Evolutionary conservation across 1,284 basidiomycete species (phyloP), one percentile per base, ranked within the genome.

Genomic region (Austroboletus novae-zelandiae): DNA sequence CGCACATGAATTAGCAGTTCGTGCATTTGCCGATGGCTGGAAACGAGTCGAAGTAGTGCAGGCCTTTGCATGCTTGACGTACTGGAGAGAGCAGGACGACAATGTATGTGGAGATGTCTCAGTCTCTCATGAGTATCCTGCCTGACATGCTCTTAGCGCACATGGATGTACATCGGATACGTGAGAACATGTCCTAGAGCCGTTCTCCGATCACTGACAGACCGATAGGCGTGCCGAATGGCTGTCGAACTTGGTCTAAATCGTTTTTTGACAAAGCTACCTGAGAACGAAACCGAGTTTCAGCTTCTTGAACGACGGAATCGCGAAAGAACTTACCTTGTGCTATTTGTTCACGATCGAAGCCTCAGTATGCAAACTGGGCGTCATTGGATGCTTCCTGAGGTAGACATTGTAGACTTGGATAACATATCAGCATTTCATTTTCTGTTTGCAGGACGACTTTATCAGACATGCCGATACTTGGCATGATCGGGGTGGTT

Each of bases 41-140:
- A 89, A 89, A 64, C 76, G 81, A 49, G 81, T 94, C 40, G 91
- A 92, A 65, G 81, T 91, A 17, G 82, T 89, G 3, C 91, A 94
- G 67, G 88, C 90, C 27, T 88, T 91, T 65, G 84, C 87, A 9
- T 88, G 89, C 58, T 74, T 92, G 50, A 89, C 86, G 34, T 93
- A 93, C 65, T 94, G 91, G 91, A 87, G 81, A 68, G 89, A 91
- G 61, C 84, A 86, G 34, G 82, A 89, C 56, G 89, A 91, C 59
- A 86, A 80, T 48, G 86, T 87, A 56, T 50, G 78, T 74, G 30
- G 50, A 45, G 42, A 51, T 42, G 34, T 41, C 55, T 45, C 43
- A 18, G 52, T 40, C 50, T 35, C 32, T 51, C 48, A 40, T 34
- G 48, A 50, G 35, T 53, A 35, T 50, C 56, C 46, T 45, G 59